Evolutionary conservation across 805 yeast species (phyloP), one percentile per base, ranked within the genome.

Genomic region (Sugiyamaella chiloensis): DNA sequence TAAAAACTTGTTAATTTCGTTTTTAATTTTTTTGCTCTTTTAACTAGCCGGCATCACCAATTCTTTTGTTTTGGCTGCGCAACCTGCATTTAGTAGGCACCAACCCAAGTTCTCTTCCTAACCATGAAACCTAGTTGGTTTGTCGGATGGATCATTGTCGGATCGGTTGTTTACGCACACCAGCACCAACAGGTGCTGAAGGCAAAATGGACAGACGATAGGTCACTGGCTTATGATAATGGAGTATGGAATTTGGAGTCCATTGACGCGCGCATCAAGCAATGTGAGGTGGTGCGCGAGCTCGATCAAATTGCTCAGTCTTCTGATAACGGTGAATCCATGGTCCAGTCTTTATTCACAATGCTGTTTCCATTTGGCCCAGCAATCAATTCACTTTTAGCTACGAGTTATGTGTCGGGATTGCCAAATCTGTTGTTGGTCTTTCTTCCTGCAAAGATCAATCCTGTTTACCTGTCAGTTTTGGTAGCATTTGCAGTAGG

Each of bases 401-500:
- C 89, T 2, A 80, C 86, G 0, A 63, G 81, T 0, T 73, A 80
- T 57, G 79, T 84, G 37, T 79, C 85, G 7, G 78, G 85, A 0
- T 78, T 84, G 5, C 87, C 90, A 30, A 79, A 77, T 55, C 57
- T 81, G 32, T 62, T 81, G 14, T 64, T 83, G 19, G 76, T 77
- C 4, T 40, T 40, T 24, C 14, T 81, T 27, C 87, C 88, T 4
- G 73, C 81, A 0, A 63, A 72, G 24, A 78, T 81, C 40, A 67
- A 74, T 41, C 79, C 81, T 0, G 63, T 75, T 2, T 66, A 72
- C 26, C 65, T 83, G 30, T 69, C 79, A 7, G 60, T 76, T 21
- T 63, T 85, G 47, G 86, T 84, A 1, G 71, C 87, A 39, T 84
- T 85, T 66, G 90, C 91, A 11, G 75, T 81, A 41, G 93, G 93